phyloP scores from a whole-genome alignment of 2,329 filamentous ascomycete genomes.

The Rasamsonia emersonii region DNA sequence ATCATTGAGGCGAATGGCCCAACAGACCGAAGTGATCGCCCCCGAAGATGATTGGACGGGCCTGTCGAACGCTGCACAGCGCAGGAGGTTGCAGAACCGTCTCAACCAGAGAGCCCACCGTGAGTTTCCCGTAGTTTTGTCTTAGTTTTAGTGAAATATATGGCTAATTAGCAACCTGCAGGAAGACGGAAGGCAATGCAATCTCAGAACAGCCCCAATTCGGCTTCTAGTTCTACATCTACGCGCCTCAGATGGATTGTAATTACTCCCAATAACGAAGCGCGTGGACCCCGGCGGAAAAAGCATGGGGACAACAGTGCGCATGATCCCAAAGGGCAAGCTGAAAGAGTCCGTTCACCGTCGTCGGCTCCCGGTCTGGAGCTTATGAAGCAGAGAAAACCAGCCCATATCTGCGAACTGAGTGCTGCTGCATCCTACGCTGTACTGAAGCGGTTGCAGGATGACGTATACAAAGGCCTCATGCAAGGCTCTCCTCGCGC shows the following conservation, averaged over 20 bases:
- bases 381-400: background rate
- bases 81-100: conserved; percentile 4
- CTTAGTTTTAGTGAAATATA: background rate
- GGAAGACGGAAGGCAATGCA: background rate
- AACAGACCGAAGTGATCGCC: background rate
- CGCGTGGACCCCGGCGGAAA: too few species aligned
- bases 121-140: background rate
- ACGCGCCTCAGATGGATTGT: background rate
- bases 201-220: conserved; percentile 1
- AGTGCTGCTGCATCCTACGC: background rate
- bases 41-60: conserved; percentile 2
- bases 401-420: background rate
- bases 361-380: background rate
- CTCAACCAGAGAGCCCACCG: conserved; percentile 3
- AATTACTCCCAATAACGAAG: background rate
- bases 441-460: conserved; percentile 1
- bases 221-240: too few species aligned
- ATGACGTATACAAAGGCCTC: background rate
- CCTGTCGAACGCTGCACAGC: background rate
- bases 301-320: too few species aligned
- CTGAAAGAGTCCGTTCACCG: background rate
- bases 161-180: background rate
- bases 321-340: background rate
- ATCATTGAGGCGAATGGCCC: too few species aligned
- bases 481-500: background rate